Evolutionary conservation across 73 alveolate species (phyloP), one percentile per base, ranked within the genome.

Genomic region (Effrenium voratum): DNA sequence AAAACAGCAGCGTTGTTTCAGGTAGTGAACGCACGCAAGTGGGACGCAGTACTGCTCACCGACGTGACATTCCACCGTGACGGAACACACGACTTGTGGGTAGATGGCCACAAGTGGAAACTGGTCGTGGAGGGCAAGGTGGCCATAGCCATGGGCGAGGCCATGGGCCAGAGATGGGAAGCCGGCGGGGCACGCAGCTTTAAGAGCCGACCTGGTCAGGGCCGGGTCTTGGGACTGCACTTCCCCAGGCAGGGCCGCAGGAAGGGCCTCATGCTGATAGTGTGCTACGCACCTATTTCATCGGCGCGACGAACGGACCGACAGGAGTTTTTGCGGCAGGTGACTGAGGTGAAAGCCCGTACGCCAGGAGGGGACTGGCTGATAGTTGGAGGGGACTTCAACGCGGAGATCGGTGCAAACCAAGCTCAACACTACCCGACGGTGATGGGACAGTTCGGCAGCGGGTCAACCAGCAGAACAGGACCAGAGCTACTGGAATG

Each of bases 341-440:
- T 90, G 45, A 2, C 94, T 1, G 38, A 60, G 2, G 60, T 86
- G 63, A 2, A 24, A 32, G 2, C 36, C 0, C 22, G 45, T 1
- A 36, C 36, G 26, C 80, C 83, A 0, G 44, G 81, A 0, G 94
- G 55, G 4, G 81, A 59, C 41, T 3, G 57, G 8, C 0, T 60
- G 0, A 5, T 63, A 5, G 28, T 90, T 0, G 97, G 97, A 0
- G 87, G 97, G 30, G 97, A 90, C 68, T 90, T 90, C 59, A 90
- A 90, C 44, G 97, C 97, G 34, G 87, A 90, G 12, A 22, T 90
- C 2, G 76, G 55, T 2, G 28, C 41, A 0, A 22, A 5, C 0
- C 57, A 13, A 2, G 6, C 50, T 0, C n/a, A 3, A 6, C 6
- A 44, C 2, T 15, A 70, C 24, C 76, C 85, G 2, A 13, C 38